These are phyloP conservation scores for Colletotrichum lindemuthianum DNA, from an alignment of 2,329 filamentous ascomycete genomes.

Conservation along the genomic window DNA sequence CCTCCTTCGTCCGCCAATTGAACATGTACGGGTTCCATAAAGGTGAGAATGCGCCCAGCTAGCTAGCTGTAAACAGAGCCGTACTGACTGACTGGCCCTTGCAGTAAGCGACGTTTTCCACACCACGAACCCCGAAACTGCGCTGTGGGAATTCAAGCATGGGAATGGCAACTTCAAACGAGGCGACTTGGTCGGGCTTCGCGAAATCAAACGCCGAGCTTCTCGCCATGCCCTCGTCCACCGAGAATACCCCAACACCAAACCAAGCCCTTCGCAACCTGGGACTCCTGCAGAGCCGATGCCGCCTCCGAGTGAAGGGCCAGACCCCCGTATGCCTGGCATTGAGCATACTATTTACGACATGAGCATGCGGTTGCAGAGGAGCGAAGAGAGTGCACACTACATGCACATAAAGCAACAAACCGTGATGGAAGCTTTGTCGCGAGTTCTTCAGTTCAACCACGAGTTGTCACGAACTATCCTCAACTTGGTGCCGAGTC, in stretches of 20 bases:
- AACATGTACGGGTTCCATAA: constrained; percentile 99
- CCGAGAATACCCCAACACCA: constrained; percentile 85
- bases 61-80: neutral
- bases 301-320: constrained; percentile 71
- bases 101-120: constrained; percentile 98
- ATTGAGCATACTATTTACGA: constrained; percentile 89
- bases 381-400: constrained; percentile 85
- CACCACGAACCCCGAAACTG: constrained; percentile 90
- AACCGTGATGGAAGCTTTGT: constrained; percentile 81
- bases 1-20: constrained; percentile 95
- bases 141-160: constrained; percentile 98
- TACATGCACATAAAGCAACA: constrained; percentile 85
- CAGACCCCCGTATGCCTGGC: constrained; percentile 77
- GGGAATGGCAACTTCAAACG: constrained; percentile 97
- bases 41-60: constrained; percentile 63
- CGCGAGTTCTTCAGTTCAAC: constrained; percentile 78
- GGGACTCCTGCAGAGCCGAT: constrained; percentile 87
- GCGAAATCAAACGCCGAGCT: constrained; percentile 95
- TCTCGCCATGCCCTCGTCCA: constrained; percentile 94
- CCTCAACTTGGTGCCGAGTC: constrained; percentile 76
- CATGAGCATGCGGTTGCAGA: constrained; percentile 76
- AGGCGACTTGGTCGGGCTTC: constrained; percentile 87
- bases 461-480: constrained; percentile 84
- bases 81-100: constrained; percentile 37
- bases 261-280: constrained; percentile 79